A percentile compares a stretch with the other conserved stretches of the same genome.
Evolutionary conservation across 768 basidiomycete species (phyloP).

Genomic region (Guyanaporus albipodus): DNA sequence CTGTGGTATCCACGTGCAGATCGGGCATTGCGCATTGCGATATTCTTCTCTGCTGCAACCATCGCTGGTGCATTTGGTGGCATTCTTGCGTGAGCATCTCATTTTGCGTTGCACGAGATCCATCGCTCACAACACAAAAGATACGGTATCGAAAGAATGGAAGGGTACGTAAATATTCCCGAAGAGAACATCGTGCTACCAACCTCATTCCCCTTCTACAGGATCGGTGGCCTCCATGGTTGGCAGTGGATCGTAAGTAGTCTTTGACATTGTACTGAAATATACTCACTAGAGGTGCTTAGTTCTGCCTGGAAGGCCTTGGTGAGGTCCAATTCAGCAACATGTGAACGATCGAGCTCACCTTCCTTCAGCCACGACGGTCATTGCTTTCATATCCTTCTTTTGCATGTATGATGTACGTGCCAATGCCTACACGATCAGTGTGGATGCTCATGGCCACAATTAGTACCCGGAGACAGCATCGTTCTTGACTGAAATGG

Average conservation of each 20-base stretch:
- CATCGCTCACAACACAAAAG: constrained; percentile 17
- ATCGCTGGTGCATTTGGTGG: constrained; percentile 51
- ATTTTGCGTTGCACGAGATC: background rate
- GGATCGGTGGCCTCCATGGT: constrained; percentile 30
- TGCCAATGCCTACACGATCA: background rate
- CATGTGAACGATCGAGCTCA: background rate
- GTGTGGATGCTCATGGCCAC: constrained; percentile 2
- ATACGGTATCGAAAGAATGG: constrained; percentile 32
- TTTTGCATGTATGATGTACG: constrained; percentile 54
- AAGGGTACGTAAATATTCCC: constrained; percentile 31
- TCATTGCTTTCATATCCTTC: constrained; percentile 28
- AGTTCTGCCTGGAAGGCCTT: constrained; percentile 32
- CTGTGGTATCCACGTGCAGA: constrained; percentile 60
- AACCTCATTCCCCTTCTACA: constrained; percentile 1
- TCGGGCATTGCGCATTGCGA: constrained; percentile 53
- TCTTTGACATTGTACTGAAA: background rate
- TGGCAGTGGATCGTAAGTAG: constrained; percentile 38
- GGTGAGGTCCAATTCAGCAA: constrained; percentile 10
- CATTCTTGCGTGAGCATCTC: constrained; percentile 40
- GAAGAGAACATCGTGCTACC: background rate
- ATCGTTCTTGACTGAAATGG: constrained; percentile 45
- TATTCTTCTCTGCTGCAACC: constrained; percentile 64
- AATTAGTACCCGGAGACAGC: constrained; percentile 55
- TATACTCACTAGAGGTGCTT: constrained; percentile 6
- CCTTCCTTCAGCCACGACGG: constrained; percentile 15